These are phyloP conservation scores for Lecanicillium sp. DNA, from an alignment of 2,329 filamentous ascomycete genomes.

Conservation along the genomic window DNA sequence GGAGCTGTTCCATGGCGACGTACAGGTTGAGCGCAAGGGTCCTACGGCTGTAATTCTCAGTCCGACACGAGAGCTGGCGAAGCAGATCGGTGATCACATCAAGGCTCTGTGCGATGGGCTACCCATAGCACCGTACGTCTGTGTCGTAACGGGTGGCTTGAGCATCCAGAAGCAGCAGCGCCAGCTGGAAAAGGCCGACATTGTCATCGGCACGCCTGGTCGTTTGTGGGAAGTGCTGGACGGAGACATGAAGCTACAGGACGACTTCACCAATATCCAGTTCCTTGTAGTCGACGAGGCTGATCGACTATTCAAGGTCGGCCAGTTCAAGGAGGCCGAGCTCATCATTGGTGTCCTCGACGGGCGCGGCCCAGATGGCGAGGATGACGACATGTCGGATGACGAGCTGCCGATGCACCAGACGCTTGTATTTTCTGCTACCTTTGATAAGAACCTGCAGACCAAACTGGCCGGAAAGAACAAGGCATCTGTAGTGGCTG, in stretches of 20 bases:
- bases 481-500: conserved; percentile 41
- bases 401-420: conserved; percentile 51
- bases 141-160: conserved; percentile 83
- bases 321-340: conserved; percentile 90
- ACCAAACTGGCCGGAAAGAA: conserved; percentile 80
- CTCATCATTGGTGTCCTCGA: conserved; percentile 81
- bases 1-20: conserved; percentile 30
- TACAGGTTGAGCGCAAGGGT: conserved; percentile 28
- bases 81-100: conserved; percentile 82
- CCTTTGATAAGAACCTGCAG: conserved; percentile 85
- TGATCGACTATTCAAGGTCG: conserved; percentile 82
- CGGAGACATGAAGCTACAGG: conserved; percentile 60
- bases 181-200: conserved; percentile 74
- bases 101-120: conserved; percentile 61
- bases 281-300: conserved; percentile 93
- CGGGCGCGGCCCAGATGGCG: conserved; percentile 55
- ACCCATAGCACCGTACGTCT: conserved; percentile 60
- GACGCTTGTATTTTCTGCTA: conserved; percentile 93
- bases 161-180: conserved; percentile 94
- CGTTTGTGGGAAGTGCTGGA: conserved; percentile 91
- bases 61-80: conserved; percentile 86
- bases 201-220: conserved; percentile 89
- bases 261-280: conserved; percentile 62
- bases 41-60: conserved; percentile 78
- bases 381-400: conserved; percentile 41